Percentiles rank a stretch among this genome's conserved stretches.
Evolutionary conservation across 23 red algal genomes (phyloP).

Genomic region (Gracilaria caudata): DNA sequence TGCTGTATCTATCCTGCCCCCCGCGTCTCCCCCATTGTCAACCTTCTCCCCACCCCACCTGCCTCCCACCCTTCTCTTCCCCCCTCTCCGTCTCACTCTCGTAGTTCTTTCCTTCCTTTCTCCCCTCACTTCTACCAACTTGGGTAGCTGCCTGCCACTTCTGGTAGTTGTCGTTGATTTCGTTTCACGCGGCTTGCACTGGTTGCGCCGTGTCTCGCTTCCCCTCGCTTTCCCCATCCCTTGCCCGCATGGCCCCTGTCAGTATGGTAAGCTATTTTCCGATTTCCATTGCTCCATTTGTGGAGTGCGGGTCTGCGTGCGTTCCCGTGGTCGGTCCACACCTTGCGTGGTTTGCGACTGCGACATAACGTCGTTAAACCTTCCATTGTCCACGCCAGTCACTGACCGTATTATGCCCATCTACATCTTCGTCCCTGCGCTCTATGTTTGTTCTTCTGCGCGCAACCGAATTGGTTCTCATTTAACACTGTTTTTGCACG

Average conservation of each 20-base stretch:
- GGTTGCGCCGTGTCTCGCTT: slow-evolving; percentile 12
- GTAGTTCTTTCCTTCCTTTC: neutral
- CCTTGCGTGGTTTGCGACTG: neutral
- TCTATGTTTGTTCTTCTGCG: neutral
- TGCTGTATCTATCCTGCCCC: neutral
- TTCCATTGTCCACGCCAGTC: too few species aligned
- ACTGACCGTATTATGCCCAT: neutral
- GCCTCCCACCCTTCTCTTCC: neutral
- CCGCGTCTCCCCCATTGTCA: neutral
- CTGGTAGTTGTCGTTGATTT: neutral
- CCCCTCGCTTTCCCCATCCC: neutral
- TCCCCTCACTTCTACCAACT: neutral
- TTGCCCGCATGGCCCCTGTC: neutral
- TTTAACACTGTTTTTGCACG: neutral
- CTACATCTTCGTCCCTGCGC: neutral
- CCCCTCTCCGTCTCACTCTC: neutral
- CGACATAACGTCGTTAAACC: neutral
- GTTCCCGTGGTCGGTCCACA: neutral
- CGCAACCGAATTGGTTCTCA: neutral
- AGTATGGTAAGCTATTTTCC: slow-evolving; percentile 29
- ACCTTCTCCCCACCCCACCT: neutral
- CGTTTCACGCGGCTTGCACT: neutral
- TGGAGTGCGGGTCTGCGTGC: neutral
- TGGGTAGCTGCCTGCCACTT: neutral
- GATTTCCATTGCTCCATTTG: neutral